phyloP scores from a whole-genome alignment of 805 yeast genomes.

The Isabelozyma heimii region DNA sequence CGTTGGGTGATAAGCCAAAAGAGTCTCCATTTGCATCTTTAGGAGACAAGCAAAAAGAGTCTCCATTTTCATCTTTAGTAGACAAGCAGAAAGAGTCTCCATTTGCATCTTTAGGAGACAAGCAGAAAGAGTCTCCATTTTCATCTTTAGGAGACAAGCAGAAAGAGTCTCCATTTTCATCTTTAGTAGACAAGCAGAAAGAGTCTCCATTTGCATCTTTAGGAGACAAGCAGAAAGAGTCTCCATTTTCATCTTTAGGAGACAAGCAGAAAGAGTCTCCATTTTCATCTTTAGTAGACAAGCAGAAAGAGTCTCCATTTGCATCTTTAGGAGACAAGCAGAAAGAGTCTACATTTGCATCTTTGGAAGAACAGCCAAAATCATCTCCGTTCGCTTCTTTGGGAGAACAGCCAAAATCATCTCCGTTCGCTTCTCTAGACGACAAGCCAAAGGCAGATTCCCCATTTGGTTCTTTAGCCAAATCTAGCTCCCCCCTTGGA shows the following conservation, averaged over 20 bases:
- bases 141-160: not conserved
- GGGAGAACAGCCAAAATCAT: not conserved
- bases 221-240: conserved; percentile 1
- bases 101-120: conserved; percentile 2
- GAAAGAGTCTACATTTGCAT: not conserved
- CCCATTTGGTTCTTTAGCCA: conserved; percentile 4
- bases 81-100: conserved; percentile 3
- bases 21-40: not conserved
- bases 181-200: not conserved
- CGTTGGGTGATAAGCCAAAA: not conserved
- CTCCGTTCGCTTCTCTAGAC: conserved; percentile 8
- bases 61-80: conserved; percentile 1
- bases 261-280: conserved; percentile 1
- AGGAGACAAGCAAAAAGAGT: too few relatives aligned
- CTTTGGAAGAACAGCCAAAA: too few relatives aligned
- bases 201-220: conserved; percentile 6
- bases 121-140: conserved; percentile 1
- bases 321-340: not conserved
- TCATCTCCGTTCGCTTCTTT: not conserved
- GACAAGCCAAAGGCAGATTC: conserved; percentile 1
- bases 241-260: conserved; percentile 6
- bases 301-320: not conserved
- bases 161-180: not conserved
- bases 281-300: conserved; percentile 9
- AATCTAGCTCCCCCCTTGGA: too few relatives aligned